Evolutionary conservation across 2,329 filamentous ascomycete species (phyloP), one percentile per base, ranked within the genome.

Genomic region (Colletotrichum graminicola): DNA sequence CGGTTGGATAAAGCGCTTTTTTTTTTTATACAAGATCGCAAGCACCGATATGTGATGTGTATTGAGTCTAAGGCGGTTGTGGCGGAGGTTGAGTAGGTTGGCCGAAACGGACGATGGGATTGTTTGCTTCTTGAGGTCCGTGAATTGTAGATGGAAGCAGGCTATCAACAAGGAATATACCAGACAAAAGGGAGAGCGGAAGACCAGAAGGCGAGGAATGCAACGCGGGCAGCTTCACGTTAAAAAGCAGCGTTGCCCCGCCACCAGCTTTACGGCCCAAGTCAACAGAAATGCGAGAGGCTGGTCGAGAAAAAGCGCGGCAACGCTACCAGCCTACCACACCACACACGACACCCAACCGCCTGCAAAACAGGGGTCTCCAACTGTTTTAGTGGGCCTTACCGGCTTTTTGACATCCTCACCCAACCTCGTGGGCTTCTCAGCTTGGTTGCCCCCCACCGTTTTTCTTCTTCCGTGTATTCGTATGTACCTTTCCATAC

Each of bases 201-300:
- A 45, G 32, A 34, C 34, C 41, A 21, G 45, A 29, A 5, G 39
- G 51, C 45, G 62, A 67, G 64, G 69, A 69, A 66, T 67, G 69
- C 57, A 67, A 47, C 41, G 43, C 36, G 45, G 62, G 67, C 67
- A 59, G 65, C 61, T 43, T 55, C 55, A 67, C 45, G 76, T 76
- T 83, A 83, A 83, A 83, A 80, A 73, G 75, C 74, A 73, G 77
- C 77, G 84, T 85, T 86, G 84, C 83, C 84, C 84, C 81, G 84
- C 84, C 84, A 86, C 82, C 80, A 67, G 73, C 69, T 77, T 81
- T 80, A 70, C 26, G 29, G 57, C n/a, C 51, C 61, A 69, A 77
- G 79, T 81, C 79, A 81, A 81, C 79, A 81, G 59, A 75, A 78
- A 75, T 75, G 66, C 29, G 76, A 76, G 77, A 79, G 78, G 80